Evolutionary conservation across 2,329 filamentous ascomycete genomes (phyloP).

Genomic region (Cladosporium oxysporum): DNA sequence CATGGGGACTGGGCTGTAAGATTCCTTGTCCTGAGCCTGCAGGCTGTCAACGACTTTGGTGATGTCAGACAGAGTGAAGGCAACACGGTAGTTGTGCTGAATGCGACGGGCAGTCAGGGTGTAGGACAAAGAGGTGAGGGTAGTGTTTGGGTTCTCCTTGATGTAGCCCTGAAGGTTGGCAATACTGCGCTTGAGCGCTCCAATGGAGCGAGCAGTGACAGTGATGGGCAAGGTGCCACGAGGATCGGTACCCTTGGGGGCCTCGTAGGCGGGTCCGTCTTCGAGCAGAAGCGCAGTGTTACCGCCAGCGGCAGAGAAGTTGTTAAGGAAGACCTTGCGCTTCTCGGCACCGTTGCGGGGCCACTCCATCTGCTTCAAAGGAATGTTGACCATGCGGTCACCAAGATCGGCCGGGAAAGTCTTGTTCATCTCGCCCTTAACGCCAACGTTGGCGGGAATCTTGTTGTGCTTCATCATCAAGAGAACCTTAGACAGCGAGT

Average conservation of each 20-base stretch:
- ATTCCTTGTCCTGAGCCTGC: constrained; percentile 51
- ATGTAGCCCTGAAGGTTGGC: constrained; percentile 50
- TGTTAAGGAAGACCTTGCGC: constrained; percentile 55
- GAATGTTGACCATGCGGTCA: constrained; percentile 56
- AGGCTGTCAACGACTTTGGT: constrained; percentile 49
- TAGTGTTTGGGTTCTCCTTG: constrained; percentile 47
- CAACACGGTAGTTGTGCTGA: constrained; percentile 55
- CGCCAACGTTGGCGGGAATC: constrained; percentile 57
- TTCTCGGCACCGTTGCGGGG: constrained; percentile 51
- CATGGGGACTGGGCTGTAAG: constrained; percentile 56
- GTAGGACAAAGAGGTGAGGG: constrained; percentile 53
- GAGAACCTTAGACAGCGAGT: constrained; percentile 55
- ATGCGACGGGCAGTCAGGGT: constrained; percentile 56
- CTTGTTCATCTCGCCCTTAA: constrained; percentile 58
- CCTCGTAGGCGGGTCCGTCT: constrained; percentile 49
- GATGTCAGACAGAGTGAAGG: constrained; percentile 50
- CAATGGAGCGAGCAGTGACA: constrained; percentile 54
- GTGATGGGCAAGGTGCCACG: constrained; percentile 51
- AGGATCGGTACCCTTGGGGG: constrained; percentile 46
- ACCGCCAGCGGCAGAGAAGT: constrained; percentile 56
- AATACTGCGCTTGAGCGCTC: constrained; percentile 55
- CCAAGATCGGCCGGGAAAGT: constrained; percentile 55
- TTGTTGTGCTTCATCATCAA: constrained; percentile 57
- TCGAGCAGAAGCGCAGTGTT: constrained; percentile 57
- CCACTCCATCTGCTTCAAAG: constrained; percentile 47